These are phyloP conservation scores for Candida quercuum DNA, from an alignment of 805 yeast species.

Conservation along the genomic window DNA sequence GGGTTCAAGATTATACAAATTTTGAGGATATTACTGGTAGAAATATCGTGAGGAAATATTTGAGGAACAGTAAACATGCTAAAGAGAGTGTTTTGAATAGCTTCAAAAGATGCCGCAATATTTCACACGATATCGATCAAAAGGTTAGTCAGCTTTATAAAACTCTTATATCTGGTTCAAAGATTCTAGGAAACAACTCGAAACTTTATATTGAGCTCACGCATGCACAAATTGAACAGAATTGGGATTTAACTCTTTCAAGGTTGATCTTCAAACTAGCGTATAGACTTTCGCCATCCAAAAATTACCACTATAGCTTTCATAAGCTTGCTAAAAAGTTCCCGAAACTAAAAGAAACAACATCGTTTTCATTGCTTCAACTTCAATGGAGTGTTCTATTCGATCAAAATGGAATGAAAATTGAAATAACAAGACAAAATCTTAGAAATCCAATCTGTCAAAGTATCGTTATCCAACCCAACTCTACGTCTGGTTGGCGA, in stretches of 20 bases:
- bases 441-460: conserved; percentile 12
- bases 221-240: conserved; percentile 7
- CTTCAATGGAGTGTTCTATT: conserved; percentile 17
- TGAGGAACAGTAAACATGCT: conserved; percentile 12
- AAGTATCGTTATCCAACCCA: conserved; percentile 6
- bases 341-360: conserved; percentile 6
- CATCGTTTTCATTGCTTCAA: conserved; percentile 17
- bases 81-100: conserved; percentile 8
- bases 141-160: conserved; percentile 8
- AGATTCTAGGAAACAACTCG: conserved; percentile 1
- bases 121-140: conserved; percentile 15
- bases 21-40: conserved; percentile 45
- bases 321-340: conserved; percentile 11
- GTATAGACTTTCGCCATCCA: conserved; percentile 25
- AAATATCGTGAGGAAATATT: conserved; percentile 43
- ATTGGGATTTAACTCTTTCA: conserved; percentile 18
- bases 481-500: conserved; percentile 27
- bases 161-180: neutral
- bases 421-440: conserved; percentile 15
- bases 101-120: conserved; percentile 16
- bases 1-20: conserved; percentile 76
- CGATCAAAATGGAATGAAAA: neutral
- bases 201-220: conserved; percentile 17
- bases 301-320: conserved; percentile 20
- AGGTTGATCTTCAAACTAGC: conserved; percentile 22